Conservation (phyloP, 768 basidiomycete genomes). For the Trametes cingulata region DNA sequence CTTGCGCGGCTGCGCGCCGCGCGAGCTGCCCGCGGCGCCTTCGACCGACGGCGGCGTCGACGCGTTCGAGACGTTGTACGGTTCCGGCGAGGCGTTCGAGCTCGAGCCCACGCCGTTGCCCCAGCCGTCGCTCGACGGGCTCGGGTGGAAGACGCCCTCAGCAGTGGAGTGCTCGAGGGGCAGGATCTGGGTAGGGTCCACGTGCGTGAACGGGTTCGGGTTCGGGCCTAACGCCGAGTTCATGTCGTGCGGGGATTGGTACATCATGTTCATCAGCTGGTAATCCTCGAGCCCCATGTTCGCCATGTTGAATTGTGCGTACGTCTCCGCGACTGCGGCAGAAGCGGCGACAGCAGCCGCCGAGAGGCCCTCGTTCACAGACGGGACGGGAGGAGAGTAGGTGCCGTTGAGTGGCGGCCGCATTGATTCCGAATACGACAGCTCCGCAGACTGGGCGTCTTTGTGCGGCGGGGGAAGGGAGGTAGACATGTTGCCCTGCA, state of each 20-base stretch:
- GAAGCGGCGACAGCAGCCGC: slow-evolving; percentile 65
- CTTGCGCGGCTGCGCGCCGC: slow-evolving; percentile 48
- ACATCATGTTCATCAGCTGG: slow-evolving; percentile 67
- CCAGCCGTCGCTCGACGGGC: slow-evolving; percentile 84
- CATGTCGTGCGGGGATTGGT: slow-evolving; percentile 49
- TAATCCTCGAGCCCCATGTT: slow-evolving; percentile 58
- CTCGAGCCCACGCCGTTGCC: slow-evolving; percentile 67
- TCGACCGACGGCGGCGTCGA: slow-evolving; percentile 75
- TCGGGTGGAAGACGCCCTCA: slow-evolving; percentile 62
- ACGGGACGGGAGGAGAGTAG: slow-evolving; percentile 24
- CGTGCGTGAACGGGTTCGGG: slow-evolving; percentile 60
- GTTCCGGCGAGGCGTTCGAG: slow-evolving; percentile 73
- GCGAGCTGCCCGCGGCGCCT: slow-evolving; percentile 36
- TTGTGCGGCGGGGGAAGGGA: slow-evolving; percentile 21
- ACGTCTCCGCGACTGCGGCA: slow-evolving; percentile 71
- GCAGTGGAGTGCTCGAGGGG: slow-evolving; percentile 44
- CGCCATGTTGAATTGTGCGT: slow-evolving; percentile 63
- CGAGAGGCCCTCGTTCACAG: slow-evolving; percentile 53
- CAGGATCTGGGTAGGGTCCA: slow-evolving; percentile 90
- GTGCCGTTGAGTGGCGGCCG: slow-evolving; percentile 23
- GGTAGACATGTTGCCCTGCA: slow-evolving; percentile 37
- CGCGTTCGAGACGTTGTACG: slow-evolving; percentile 65
- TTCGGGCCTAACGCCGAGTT: slow-evolving; percentile 35
- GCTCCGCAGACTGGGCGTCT: slow-evolving; percentile 11
- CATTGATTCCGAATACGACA: slow-evolving; percentile 27